These are phyloP conservation scores for Lyophyllum decastes DNA, from an alignment of 768 basidiomycete species.

Conservation along the genomic window DNA sequence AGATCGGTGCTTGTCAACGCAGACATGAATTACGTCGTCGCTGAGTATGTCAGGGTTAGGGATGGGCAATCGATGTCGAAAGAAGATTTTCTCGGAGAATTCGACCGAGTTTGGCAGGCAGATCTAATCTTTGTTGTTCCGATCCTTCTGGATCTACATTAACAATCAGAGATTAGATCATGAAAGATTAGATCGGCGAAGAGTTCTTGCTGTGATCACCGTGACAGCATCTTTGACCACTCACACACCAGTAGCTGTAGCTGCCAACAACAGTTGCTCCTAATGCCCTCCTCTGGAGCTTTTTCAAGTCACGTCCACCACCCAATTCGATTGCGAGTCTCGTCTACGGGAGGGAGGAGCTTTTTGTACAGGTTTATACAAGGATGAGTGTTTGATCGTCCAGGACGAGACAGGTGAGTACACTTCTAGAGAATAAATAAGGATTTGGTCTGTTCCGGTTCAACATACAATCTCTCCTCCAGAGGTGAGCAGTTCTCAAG, in stretches of 20 bases:
- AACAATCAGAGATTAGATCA: neutral
- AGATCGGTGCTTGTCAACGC: slow-evolving; percentile 59
- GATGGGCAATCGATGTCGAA: neutral
- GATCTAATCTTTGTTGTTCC: neutral
- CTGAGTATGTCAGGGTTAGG: neutral
- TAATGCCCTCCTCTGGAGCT: neutral
- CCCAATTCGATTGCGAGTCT: neutral
- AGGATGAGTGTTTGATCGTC: no score
- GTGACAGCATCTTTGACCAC: neutral
- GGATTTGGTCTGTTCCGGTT: neutral
- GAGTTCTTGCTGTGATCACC: no score
- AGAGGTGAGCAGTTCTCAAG: neutral
- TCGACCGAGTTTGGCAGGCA: neutral
- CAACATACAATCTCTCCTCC: neutral
- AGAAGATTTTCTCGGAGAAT: neutral
- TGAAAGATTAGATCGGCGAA: neutral
- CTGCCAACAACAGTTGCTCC: neutral
- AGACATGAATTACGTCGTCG: slow-evolving; percentile 4
- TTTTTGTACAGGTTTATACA: neutral
- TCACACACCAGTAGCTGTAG: neutral
- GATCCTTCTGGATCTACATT: neutral
- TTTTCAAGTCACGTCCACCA: neutral
- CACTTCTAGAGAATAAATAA: neutral
- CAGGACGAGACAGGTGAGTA: neutral
- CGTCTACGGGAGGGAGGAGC: neutral